These are phyloP conservation scores for Pachyrhizus erosus DNA, from an alignment of 306 rosid genomes.

Conservation along the genomic window DNA sequence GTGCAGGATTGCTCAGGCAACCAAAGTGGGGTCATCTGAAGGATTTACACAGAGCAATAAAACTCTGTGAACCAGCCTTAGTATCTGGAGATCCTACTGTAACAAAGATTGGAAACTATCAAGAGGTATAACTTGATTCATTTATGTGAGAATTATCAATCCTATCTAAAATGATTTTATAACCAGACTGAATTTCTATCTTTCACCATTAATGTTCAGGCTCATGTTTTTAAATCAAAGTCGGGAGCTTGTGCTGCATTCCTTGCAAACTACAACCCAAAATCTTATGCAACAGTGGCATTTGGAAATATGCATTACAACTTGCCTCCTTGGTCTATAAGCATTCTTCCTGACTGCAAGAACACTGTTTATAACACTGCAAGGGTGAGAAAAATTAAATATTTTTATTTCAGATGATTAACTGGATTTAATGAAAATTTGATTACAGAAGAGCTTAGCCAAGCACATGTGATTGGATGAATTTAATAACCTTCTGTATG, in stretches of 20 bases:
- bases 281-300: slow-evolving; percentile 73
- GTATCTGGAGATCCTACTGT: slow-evolving; percentile 78
- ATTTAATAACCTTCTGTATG: slow-evolving; percentile 1
- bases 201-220: slow-evolving; percentile 52
- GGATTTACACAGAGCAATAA: slow-evolving; percentile 95
- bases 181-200: slow-evolving; percentile 29
- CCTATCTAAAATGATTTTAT: slow-evolving; percentile 32
- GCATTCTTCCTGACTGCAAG: slow-evolving; percentile 98
- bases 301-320: slow-evolving; percentile 91
- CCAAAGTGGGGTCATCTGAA: slow-evolving; percentile 99
- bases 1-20: slow-evolving; percentile 83
- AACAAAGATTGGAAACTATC: slow-evolving; percentile 74
- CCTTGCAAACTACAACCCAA: slow-evolving; percentile 85
- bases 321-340: slow-evolving; percentile 97
- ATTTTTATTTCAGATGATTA: slow-evolving; percentile 12
- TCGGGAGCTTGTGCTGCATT: slow-evolving; percentile 96
- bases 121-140: slow-evolving; percentile 63
- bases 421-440: slow-evolving; percentile 24
- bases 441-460: background rate
- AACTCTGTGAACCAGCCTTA: slow-evolving; percentile 92
- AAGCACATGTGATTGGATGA: background rate
- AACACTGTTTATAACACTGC: slow-evolving; percentile 93
- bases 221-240: slow-evolving; percentile 86
- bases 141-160: slow-evolving; percentile 24
- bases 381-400: slow-evolving; percentile 68